Conservation (phyloP, 208 protist genomes). For the Leishmania braziliensis region DNA sequence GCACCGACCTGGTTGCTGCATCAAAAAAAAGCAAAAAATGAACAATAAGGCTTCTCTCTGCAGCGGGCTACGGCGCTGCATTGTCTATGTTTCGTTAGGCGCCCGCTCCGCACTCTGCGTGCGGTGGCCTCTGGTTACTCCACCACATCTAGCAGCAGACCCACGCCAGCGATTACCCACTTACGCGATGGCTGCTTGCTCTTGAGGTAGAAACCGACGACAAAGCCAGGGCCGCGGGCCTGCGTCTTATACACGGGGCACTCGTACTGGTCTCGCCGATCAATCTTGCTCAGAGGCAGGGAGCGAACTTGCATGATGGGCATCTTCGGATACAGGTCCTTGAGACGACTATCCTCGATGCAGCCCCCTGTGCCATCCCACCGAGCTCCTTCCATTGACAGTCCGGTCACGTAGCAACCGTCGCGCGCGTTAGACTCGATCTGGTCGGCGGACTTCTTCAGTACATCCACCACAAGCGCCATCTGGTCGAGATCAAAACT, state of each 20-base stretch:
- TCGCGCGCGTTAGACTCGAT: conserved; percentile 95
- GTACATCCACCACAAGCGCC: conserved; percentile 92
- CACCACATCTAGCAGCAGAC: conserved; percentile 95
- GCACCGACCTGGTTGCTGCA: neutral
- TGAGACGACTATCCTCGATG: conserved; percentile 95
- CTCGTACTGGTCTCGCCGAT: conserved; percentile 95
- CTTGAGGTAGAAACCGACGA: conserved; percentile 96
- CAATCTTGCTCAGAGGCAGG: conserved; percentile 91
- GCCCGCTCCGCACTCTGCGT: neutral
- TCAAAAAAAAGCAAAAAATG: neutral
- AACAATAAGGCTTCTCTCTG: neutral
- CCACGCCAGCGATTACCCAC: conserved; percentile 98
- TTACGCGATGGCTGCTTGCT: conserved; percentile 94
- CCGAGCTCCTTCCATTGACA: conserved; percentile 97
- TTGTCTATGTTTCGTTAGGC: neutral
- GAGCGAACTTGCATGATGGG: conserved; percentile 94
- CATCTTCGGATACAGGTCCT: conserved; percentile 95
- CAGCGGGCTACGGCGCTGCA: neutral
- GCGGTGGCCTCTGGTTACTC: conserved; percentile 51
- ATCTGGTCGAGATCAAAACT: conserved; percentile 97
- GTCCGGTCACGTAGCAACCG: conserved; percentile 97
- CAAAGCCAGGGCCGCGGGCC: conserved; percentile 93
- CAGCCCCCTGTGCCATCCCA: conserved; percentile 93
- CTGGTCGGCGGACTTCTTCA: conserved; percentile 96
- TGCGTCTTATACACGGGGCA: conserved; percentile 98